Evolutionary conservation across 75 land plant genomes (phyloP).

Genomic region (Ceratopteris richardii): DNA sequence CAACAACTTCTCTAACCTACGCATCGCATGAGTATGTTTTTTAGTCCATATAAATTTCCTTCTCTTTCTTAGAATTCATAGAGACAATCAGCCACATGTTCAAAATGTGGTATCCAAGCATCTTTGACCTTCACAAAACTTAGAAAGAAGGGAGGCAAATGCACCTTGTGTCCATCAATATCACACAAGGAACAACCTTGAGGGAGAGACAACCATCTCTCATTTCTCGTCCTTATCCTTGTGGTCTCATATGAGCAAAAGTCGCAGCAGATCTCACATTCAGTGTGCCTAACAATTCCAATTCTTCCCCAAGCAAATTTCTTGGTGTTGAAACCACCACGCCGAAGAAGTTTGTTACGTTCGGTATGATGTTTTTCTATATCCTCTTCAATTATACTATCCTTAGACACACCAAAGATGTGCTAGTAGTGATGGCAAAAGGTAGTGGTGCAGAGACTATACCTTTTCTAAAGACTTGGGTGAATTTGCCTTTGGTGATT

Average conservation of each 20-base stretch:
- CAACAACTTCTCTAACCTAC: no score
- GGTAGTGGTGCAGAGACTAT: slow-evolving; percentile 52
- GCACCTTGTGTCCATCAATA: no score
- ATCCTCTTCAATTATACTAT: slow-evolving; percentile 51
- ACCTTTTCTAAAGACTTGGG: slow-evolving; percentile 48
- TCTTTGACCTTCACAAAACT: no score
- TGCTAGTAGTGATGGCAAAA: slow-evolving; percentile 47
- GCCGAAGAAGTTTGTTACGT: slow-evolving; percentile 41
- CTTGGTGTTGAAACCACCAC: slow-evolving; percentile 30
- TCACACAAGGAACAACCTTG: no score
- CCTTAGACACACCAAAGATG: slow-evolving; percentile 43
- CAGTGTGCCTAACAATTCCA: background rate
- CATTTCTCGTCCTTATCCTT: background rate
- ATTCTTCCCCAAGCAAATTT: slow-evolving; percentile 15
- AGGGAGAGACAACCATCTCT: background rate
- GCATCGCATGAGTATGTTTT: no score
- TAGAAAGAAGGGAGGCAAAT: no score
- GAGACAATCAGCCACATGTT: no score
- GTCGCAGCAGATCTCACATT: no score
- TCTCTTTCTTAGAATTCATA: no score
- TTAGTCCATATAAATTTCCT: no score
- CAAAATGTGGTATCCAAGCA: no score
- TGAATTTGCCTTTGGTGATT: slow-evolving; percentile 44
- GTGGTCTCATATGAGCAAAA: no score
- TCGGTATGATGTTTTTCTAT: slow-evolving; percentile 53